A percentile compares a stretch with the other conserved stretches of the same genome.
These are phyloP conservation scores for Tolypocladium guangdongense DNA, from an alignment of 2,329 filamentous ascomycete species.

Conservation along the genomic window DNA sequence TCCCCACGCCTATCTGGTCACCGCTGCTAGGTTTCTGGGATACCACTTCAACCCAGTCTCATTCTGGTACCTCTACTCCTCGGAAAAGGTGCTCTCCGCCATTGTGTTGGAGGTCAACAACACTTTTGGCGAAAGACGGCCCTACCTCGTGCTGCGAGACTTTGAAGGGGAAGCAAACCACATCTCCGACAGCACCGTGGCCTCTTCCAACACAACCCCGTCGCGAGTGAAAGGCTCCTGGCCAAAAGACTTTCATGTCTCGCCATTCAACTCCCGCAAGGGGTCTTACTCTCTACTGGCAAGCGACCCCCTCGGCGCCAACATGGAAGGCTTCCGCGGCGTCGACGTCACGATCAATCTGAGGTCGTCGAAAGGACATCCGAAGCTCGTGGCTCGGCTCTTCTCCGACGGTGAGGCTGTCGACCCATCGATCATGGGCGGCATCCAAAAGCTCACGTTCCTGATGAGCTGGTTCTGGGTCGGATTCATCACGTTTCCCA, in stretches of 20 bases:
- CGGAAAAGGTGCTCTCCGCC: constrained; percentile 43
- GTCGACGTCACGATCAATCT: constrained; percentile 53
- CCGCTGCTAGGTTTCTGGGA: constrained; percentile 56
- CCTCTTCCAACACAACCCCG: neutral
- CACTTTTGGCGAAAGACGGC: constrained; percentile 59
- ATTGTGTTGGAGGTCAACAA: constrained; percentile 69
- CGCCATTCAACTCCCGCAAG: constrained; percentile 57
- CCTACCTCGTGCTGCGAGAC: constrained; percentile 18
- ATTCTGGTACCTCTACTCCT: constrained; percentile 68
- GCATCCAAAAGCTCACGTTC: constrained; percentile 32
- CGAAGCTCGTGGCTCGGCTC: constrained; percentile 52
- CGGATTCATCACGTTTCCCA: constrained; percentile 52
- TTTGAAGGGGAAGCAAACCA: constrained; percentile 11
- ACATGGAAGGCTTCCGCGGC: constrained; percentile 23
- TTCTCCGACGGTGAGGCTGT: constrained; percentile 39
- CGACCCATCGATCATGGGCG: constrained; percentile 36
- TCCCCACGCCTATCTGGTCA: constrained; percentile 59
- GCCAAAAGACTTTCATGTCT: constrained; percentile 67
- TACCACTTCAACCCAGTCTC: constrained; percentile 68
- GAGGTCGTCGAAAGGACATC: constrained; percentile 44
- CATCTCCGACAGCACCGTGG: neutral
- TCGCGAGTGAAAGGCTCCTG: constrained; percentile 38
- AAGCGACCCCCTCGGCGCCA: constrained; percentile 30
- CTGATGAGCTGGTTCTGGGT: constrained; percentile 55
- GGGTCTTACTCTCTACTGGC: constrained; percentile 41